Evolutionary conservation across 306 rosid species (phyloP), one percentile per base, ranked within the genome.

Genomic region (Ormosia semicastrata): DNA sequence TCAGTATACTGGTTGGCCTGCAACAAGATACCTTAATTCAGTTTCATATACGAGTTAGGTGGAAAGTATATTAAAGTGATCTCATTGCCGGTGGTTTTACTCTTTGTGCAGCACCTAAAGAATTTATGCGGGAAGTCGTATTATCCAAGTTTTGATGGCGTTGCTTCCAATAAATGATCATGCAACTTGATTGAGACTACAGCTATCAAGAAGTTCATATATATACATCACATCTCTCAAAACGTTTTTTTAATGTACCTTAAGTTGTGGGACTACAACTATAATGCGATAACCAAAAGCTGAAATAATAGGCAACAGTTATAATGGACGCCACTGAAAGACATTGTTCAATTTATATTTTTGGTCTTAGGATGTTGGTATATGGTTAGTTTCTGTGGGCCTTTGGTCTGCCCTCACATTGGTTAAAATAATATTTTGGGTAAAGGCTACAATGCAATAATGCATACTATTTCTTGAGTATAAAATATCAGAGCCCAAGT

Each of bases 21-120:
- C 52, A 36, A 17, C 53, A 54, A 57, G 44, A 12, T 52, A 41
- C 3, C 32, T 56, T 18, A 32, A 30, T 12, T 63, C 52, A 33
- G 36, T 46, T 60, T 46, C 46, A 46, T 13, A 44, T 29, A 53
- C 4, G 2, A 74, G n/a, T 40, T 41, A 2, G 57, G 68, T 41
- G 40, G 10, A 71, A 17, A 24, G 4, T 74, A 32, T n/a, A 34
- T 77, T 39, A 1, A 39, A 36, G 8, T 60, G 47, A 30, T 83
- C 47, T 40, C 60, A 52, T 49, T 68, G 52, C 18, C 12, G 7
- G 43, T 46, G 24, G 29, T 7, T 76, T 84, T 84, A 8, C 64
- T 71, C 10, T 56, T 46, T 65, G 60, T 85, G 88, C 87, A 88
- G 91, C 88, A 34, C 91, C 91, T 49, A 83, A 79, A 77, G 81